Evolutionary conservation across 164 flowering plant genomes (phyloP).

Genomic region (Warburgia ugandensis): DNA sequence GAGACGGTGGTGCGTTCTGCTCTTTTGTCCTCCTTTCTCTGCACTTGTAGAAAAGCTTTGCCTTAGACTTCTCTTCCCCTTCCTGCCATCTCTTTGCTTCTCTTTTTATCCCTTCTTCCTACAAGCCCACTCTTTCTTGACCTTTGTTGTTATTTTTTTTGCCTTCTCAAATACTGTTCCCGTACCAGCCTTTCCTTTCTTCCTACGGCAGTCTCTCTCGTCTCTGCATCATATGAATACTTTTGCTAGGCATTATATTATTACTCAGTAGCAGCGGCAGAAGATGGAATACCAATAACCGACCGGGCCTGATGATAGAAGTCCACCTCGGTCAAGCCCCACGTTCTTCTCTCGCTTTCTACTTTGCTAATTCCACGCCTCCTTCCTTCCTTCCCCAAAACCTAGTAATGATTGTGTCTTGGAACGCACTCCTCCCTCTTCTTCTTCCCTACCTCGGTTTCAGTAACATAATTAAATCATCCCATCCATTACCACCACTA

Average conservation of each 20-base stretch:
- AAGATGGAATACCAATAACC: slow-evolving; percentile 42
- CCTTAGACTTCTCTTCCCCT: slow-evolving; percentile 4
- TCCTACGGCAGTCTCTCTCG: slow-evolving; percentile 59
- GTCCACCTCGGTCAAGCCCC: slow-evolving; percentile 46
- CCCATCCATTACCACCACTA: slow-evolving; percentile 7
- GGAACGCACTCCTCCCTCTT: slow-evolving; percentile 66
- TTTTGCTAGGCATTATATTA: slow-evolving; percentile 5
- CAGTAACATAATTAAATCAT: no score
- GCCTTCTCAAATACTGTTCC: slow-evolving; percentile 8
- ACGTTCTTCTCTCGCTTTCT: slow-evolving; percentile 30
- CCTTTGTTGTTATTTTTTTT: slow-evolving; percentile 6
- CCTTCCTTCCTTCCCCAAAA: slow-evolving; percentile 77
- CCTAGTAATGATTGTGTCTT: slow-evolving; percentile 94
- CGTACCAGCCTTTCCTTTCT: slow-evolving; percentile 51
- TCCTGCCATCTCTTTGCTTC: slow-evolving; percentile 18
- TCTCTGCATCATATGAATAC: background rate
- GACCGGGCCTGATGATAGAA: slow-evolving; percentile 55
- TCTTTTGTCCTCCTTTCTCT: slow-evolving; percentile 10
- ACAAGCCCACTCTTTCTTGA: slow-evolving; percentile 12
- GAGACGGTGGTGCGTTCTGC: background rate
- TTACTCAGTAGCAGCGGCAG: slow-evolving; percentile 8
- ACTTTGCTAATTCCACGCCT: slow-evolving; percentile 51
- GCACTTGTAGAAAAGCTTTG: background rate
- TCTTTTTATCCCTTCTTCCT: slow-evolving; percentile 30
- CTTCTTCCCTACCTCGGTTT: slow-evolving; percentile 28